Evolutionary conservation across 176 grass and related monocot species (phyloP), one percentile per base, ranked within the genome.

Genomic region (Aegilops bicornis): DNA sequence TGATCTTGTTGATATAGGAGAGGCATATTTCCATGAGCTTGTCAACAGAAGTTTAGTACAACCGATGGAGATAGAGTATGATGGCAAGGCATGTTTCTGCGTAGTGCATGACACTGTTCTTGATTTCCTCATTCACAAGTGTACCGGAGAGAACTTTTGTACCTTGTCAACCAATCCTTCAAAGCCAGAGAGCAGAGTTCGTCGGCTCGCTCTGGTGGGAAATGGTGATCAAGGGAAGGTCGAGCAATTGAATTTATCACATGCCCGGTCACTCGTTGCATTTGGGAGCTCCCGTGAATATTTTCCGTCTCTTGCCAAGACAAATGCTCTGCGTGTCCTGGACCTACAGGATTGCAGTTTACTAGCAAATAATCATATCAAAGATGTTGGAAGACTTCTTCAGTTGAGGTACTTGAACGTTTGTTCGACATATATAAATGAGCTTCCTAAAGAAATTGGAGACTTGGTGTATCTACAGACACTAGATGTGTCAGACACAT

Each of bases 341-440:
- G 72, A 75, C 12, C 23, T 75, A 8, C 22, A 17, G 47, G 10
- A 14, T 35, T 35, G 47, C 47, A 12, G 9, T 13, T 11, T 3
- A 50, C 14, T 50, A 14, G 14, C 10, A 4, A 27, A 48, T 43
- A 10, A 25, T 37, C 1, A 70, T 35, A 8, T 70, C 33, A 35
- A 35, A 35, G 33, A 35, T 35, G 33, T 35, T 35, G 33, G 33
- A 35, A 35, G 33, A 35, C 73, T 86, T 27, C 2, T 40, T 56
- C 60, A 69, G 48, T 22, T 86, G 36, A 86, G 64, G 43, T 80
- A 69, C 31, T 70, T 86, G 62, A 79, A 69, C 14, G 25, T 80
- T 9, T 11, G 7, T 35, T 8, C 22, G 1, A 67, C 83, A n/a
- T 24, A 14, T 69, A 37, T 86, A n/a, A 16, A 5, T 3, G 37